Percentiles rank a stretch among this genome's conserved stretches.
These are phyloP conservation scores for Cynara cardunculus DNA, from an alignment of 129 eudicot species.

Conservation along the genomic window DNA sequence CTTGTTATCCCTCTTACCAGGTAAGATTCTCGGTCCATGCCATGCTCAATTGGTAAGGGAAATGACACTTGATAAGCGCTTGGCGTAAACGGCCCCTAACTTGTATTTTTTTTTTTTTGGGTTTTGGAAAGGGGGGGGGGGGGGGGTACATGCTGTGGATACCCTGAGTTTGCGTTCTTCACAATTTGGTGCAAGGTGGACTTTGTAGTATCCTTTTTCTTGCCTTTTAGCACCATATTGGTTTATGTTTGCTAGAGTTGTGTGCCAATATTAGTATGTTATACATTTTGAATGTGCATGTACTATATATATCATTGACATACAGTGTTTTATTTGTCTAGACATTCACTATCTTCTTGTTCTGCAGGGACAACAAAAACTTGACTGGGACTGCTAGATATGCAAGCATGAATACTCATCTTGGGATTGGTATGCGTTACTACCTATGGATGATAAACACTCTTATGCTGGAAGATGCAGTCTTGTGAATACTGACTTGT, in stretches of 20 bases:
- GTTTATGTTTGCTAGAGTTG: background rate
- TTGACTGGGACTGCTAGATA: slow-evolving; percentile 96
- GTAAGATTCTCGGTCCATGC: no score
- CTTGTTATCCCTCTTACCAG: no score
- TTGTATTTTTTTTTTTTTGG: no score
- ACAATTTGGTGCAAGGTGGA: no score
- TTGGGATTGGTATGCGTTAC: slow-evolving; percentile 69
- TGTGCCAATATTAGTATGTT: background rate
- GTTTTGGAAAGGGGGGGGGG: no score
- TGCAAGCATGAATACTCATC: slow-evolving; percentile 93
- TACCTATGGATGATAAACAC: background rate
- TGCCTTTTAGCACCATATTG: no score
- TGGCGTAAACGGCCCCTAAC: no score
- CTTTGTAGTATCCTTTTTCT: no score
- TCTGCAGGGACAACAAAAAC: slow-evolving; percentile 87
- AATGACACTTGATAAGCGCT: no score
- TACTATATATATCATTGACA: background rate
- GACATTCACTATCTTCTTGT: background rate
- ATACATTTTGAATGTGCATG: background rate
- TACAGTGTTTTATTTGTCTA: background rate
- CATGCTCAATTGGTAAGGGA: no score
- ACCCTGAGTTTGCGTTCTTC: no score
- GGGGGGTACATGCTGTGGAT: no score
- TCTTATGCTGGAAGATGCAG: background rate
- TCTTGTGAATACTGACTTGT: background rate